Percentiles rank a stretch among this genome's conserved stretches.
phyloP scores from a whole-genome alignment of 805 yeast genomes.

The Clavispora vitiphila region DNA sequence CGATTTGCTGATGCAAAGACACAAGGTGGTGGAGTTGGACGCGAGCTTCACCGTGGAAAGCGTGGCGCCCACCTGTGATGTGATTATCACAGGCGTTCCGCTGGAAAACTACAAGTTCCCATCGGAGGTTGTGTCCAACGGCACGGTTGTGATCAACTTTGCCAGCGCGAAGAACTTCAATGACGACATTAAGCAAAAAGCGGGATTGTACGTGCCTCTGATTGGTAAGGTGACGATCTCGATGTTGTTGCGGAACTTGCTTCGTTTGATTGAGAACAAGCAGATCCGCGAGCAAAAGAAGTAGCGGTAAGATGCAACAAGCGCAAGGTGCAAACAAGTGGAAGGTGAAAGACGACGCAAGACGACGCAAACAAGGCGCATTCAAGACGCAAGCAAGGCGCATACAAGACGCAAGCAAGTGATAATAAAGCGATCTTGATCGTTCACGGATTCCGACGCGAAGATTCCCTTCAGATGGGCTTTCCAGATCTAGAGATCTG shows the following conservation, averaged over 20 bases:
- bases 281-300: conserved; percentile 15
- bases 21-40: conserved; percentile 58
- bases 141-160: conserved; percentile 88
- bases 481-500: too few relatives aligned
- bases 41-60: conserved; percentile 54
- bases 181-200: conserved; percentile 76
- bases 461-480: too few relatives aligned
- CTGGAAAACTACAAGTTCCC: conserved; percentile 81
- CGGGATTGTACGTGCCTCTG: conserved; percentile 90
- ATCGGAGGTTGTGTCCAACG: conserved; percentile 69
- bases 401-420: too few relatives aligned
- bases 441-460: too few relatives aligned
- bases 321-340: neutral
- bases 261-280: conserved; percentile 74
- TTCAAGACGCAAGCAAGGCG: too few relatives aligned
- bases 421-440: too few relatives aligned
- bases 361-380: too few relatives aligned
- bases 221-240: conserved; percentile 96
- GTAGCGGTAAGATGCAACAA: too few relatives aligned
- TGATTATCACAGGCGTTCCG: conserved; percentile 95
- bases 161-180: conserved; percentile 84
- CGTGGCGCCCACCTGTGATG: conserved; percentile 75
- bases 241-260: conserved; percentile 84
- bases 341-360: too few relatives aligned
- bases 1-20: conserved; percentile 75